Conservation (phyloP, 352 stramenopile species). For the Phytophthora uliginosa region DNA sequence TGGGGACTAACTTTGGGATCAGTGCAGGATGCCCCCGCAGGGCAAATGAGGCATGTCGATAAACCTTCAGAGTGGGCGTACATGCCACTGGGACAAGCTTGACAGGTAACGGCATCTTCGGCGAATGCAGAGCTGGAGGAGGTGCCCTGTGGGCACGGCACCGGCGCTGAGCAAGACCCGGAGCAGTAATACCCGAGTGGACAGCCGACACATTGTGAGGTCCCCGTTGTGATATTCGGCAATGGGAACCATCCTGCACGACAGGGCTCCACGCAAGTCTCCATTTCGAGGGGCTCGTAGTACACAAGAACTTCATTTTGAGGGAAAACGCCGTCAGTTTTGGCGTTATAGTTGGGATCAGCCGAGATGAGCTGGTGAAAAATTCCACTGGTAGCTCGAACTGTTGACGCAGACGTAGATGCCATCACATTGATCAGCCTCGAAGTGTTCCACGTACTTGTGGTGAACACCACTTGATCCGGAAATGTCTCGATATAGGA, state of each 20-base stretch:
- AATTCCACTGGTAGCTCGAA: constrained; percentile 33
- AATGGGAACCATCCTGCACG: constrained; percentile 63
- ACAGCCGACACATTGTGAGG: constrained; percentile 53
- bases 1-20: constrained; percentile 18
- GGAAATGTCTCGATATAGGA: constrained; percentile 41
- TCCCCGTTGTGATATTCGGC: constrained; percentile 41
- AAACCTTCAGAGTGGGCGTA: constrained; percentile 51
- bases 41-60: constrained; percentile 49
- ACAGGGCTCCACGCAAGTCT: constrained; percentile 60
- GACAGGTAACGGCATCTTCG: constrained; percentile 31
- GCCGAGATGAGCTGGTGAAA: constrained; percentile 44
- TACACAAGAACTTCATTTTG: constrained; percentile 62
- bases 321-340: constrained; percentile 41
- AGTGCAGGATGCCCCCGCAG: constrained; percentile 45
- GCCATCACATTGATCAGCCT: constrained; percentile 48
- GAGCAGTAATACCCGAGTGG: constrained; percentile 60
- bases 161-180: constrained; percentile 50
- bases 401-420: constrained; percentile 8
- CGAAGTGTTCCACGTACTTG: constrained; percentile 45
- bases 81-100: constrained; percentile 50
- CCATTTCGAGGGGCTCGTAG: constrained; percentile 57
- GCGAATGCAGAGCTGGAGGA: constrained; percentile 49
- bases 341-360: constrained; percentile 53
- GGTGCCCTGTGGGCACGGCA: constrained; percentile 53
- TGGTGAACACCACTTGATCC: constrained; percentile 46